Evolutionary conservation across 1,284 basidiomycete species (phyloP).

Genomic region (Ganoderma lingzhi): DNA sequence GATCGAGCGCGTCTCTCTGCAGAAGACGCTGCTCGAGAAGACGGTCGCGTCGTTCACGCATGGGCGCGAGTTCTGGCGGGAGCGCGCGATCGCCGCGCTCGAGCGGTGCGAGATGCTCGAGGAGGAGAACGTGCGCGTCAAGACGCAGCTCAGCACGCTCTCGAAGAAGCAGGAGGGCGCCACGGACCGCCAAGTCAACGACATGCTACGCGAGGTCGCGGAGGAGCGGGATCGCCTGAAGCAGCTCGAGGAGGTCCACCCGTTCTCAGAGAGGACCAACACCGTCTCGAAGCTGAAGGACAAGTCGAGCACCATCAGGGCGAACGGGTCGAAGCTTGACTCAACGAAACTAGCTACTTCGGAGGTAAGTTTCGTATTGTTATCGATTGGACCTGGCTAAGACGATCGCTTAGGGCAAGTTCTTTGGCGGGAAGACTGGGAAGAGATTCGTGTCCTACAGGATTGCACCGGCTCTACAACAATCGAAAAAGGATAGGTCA

Average conservation of each 20-base stretch:
- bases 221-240: constrained; percentile 27
- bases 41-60: constrained; percentile 20
- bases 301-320: background rate
- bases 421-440: constrained; percentile 7
- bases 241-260: constrained; percentile 20
- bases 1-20: constrained; percentile 20
- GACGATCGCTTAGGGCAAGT: constrained; percentile 1
- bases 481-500: constrained; percentile 5
- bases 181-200: constrained; percentile 23
- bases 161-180: constrained; percentile 17
- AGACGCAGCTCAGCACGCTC: constrained; percentile 22
- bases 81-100: constrained; percentile 23
- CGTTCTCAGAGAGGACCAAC: constrained; percentile 8
- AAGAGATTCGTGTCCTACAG: constrained; percentile 10
- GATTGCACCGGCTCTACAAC: constrained; percentile 5
- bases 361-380: background rate
- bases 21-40: constrained; percentile 18
- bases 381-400: background rate
- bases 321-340: constrained; percentile 3
- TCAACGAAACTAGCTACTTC: background rate
- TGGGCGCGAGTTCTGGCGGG: constrained; percentile 22
- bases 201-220: constrained; percentile 26
- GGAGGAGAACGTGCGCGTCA: constrained; percentile 28
- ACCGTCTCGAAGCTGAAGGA: background rate
- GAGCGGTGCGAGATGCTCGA: constrained; percentile 27